These are phyloP conservation scores for Scheffersomyces lignicola DNA, from an alignment of 1,139 yeast species.

Conservation along the genomic window DNA sequence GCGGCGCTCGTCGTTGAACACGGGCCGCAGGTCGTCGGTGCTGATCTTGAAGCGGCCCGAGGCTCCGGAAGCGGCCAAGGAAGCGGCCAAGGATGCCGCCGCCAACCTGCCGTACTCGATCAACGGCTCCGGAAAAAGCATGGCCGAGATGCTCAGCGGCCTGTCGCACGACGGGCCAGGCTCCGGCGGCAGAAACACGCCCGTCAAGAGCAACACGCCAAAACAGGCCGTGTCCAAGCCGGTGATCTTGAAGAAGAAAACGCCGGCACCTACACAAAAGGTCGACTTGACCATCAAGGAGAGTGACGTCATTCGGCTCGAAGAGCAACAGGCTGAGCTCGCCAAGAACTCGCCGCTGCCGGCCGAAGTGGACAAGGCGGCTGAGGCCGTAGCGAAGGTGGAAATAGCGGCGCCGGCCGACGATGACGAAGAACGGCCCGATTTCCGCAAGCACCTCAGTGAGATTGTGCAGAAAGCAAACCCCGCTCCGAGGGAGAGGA, in stretches of 20 bases:
- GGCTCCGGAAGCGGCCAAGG: conserved; percentile 3
- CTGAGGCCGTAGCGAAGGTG: conserved; percentile 5
- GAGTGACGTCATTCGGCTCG: conserved; percentile 9
- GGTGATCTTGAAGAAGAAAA: conserved; percentile 42
- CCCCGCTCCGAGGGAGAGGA: conserved; percentile 6
- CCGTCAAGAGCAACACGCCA: conserved; percentile 23
- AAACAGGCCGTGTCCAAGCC: conserved; percentile 33
- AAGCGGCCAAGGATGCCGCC: conserved; percentile 3
- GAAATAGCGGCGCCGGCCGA: conserved; percentile 2
- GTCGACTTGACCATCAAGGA: conserved; percentile 12
- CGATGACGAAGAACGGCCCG: conserved; percentile 25
- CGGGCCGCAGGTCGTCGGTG: conserved; percentile 20
- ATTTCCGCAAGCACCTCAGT: conserved; percentile 33
- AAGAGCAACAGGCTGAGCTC: conserved; percentile 7
- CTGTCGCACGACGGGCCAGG: conserved; percentile 18
- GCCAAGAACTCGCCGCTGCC: conserved; percentile 2
- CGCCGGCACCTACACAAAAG: conserved; percentile 13
- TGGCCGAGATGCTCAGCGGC: conserved; percentile 40
- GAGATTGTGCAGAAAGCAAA: conserved; percentile 21
- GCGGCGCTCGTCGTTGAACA: conserved; percentile 16
- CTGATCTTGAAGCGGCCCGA: conserved; percentile 20
- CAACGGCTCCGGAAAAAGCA: conserved; percentile 30
- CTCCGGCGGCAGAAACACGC: conserved; percentile 17
- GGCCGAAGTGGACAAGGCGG: conserved; percentile 6
- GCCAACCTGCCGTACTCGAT: conserved; percentile 11